A percentile compares a stretch with the other conserved stretches of the same genome.
Conservation (phyloP, 139 green algal species). For the Diplosphaera chodatii region DNA sequence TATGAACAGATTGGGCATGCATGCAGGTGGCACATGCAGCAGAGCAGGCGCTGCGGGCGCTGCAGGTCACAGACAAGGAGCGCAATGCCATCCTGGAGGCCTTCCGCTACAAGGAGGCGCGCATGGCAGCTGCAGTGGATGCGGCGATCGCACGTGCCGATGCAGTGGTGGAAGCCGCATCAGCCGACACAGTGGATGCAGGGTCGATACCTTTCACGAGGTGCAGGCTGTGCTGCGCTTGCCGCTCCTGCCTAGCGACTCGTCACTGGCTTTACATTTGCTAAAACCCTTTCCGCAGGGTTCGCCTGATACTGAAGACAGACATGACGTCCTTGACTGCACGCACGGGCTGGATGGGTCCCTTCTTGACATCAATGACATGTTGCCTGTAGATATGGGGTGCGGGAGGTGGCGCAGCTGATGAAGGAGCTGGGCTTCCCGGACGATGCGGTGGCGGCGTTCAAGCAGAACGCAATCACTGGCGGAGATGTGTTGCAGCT, state of each 20-base stretch:
- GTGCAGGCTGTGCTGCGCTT: not conserved
- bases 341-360: no score
- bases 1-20: no score
- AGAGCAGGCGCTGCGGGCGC: constrained; percentile 15
- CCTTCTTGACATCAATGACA: no score
- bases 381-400: constrained; percentile 18
- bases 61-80: constrained; percentile 20
- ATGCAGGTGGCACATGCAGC: constrained; percentile 23
- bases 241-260: no score
- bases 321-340: no score
- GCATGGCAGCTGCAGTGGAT: not conserved
- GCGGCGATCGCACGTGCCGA: not conserved
- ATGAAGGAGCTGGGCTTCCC: constrained; percentile 12
- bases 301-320: no score
- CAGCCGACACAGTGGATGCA: not conserved
- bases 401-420: constrained; percentile 11
- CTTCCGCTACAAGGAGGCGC: constrained; percentile 9
- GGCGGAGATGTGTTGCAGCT: constrained; percentile 25
- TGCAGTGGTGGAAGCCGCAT: not conserved
- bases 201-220: constrained; percentile 10
- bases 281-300: no score
- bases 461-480: constrained; percentile 13
- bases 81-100: constrained; percentile 24
- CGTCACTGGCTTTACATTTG: no score
- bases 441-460: not conserved